Evolutionary conservation across 169 alveolate species (phyloP), one percentile per base, ranked within the genome.

Genomic region (Cryptosporidium bovis): DNA sequence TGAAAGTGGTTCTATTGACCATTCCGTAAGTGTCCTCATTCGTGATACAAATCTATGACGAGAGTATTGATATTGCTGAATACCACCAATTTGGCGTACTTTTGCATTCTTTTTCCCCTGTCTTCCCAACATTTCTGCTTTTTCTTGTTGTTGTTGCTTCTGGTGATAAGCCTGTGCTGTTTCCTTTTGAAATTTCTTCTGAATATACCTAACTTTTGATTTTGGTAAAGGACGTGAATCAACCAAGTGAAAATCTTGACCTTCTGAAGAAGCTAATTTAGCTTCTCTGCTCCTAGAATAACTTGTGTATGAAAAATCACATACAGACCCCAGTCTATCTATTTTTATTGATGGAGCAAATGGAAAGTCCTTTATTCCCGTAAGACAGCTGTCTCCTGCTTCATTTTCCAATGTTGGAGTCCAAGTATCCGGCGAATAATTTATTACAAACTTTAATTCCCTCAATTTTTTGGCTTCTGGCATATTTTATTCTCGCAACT

Each of bases 1-100:
- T 20, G 96, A 95, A n/a, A 95, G 92, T 13, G 98, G 98, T 65
- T 95, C 97, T 34, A 95, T 94, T 71, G 97, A 93, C 98, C 98
- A 95, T 90, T 95, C 98, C 18, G 95, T 93, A 83, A 95, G 93
- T 1, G 97, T 92, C 65, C 95, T 56, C 87, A 77, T 77, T 10
- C 87, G 71, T 40, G 87, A 77, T 10, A 77, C 87, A 77, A 77
- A 77, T 77, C 71, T 77, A 27, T 62, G 69, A 7, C 87, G 71
- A 15, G 87, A 77, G 27, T 77, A 77, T 24, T 77, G 87, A 48
- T 77, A 77, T 56, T 69, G 83, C 29, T 69, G 83, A 71, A 51
- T 40, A 2, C 24, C 50, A 20, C 87, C 87, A 44, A 64, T 18
- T 50, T 77, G 87, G 29, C 87, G 69, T 62, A 77, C 24, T 66